These are phyloP conservation scores for Nicotiana attenuata DNA, from an alignment of 257 asterid species.

Conservation along the genomic window DNA sequence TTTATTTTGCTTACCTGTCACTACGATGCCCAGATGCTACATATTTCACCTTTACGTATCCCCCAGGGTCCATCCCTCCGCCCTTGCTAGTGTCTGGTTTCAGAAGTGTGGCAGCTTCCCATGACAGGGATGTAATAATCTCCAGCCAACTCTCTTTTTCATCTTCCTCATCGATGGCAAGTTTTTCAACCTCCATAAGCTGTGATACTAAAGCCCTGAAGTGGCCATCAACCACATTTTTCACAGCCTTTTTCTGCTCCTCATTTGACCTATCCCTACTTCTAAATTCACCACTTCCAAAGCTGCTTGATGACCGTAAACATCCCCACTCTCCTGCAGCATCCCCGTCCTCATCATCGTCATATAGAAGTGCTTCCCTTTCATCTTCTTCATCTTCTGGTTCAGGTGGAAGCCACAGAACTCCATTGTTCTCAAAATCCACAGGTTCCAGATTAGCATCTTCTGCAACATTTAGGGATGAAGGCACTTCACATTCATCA, in stretches of 20 bases:
- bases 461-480: conserved; percentile 57
- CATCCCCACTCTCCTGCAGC: conserved; percentile 87
- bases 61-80: conserved; percentile 97
- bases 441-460: conserved; percentile 63
- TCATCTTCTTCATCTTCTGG: conserved; percentile 98
- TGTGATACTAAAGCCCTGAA: conserved; percentile 90
- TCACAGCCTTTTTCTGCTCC: conserved; percentile 74
- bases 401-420: conserved; percentile 97
- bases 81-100: conserved; percentile 91
- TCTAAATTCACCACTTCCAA: conserved; percentile 75
- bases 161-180: conserved; percentile 59
- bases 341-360: conserved; percentile 71
- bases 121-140: conserved; percentile 74
- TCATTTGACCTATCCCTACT: conserved; percentile 75
- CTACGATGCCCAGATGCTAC: conserved; percentile 82
- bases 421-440: conserved; percentile 88
- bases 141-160: conserved; percentile 89
- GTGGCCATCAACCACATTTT: conserved; percentile 86
- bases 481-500: conserved; percentile 77
- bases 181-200: conserved; percentile 86
- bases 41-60: conserved; percentile 88
- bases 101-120: conserved; percentile 93
- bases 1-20: conserved; percentile 52
- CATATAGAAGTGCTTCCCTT: conserved; percentile 54
- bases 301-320: conserved; percentile 56